Evolutionary conservation across 2,329 filamentous ascomycete genomes (phyloP).

Genomic region (Neurospora sp.): DNA sequence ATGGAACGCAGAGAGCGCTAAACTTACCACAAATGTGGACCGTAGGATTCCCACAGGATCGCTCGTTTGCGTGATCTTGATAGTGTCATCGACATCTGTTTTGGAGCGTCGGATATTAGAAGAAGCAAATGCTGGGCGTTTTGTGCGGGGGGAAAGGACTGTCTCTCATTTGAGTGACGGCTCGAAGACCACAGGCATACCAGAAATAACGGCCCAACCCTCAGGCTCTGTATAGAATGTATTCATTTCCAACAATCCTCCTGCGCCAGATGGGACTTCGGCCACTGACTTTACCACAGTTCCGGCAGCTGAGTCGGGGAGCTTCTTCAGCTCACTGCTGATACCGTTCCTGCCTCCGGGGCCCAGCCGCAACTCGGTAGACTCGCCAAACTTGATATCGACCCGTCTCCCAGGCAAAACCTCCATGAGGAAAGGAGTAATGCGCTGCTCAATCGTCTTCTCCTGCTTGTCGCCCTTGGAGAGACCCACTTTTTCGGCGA

Average conservation of each 20-base stretch:
- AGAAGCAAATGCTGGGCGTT: neutral
- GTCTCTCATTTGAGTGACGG: neutral
- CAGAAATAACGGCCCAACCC: conserved; percentile 77
- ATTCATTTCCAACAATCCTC: conserved; percentile 50
- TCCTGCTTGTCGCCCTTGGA: conserved; percentile 15
- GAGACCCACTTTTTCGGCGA: conserved; percentile 15
- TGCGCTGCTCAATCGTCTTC: conserved; percentile 49
- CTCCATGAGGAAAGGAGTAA: conserved; percentile 70
- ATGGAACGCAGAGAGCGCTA: neutral
- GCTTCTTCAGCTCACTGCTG: conserved; percentile 48
- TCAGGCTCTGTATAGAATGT: conserved; percentile 66
- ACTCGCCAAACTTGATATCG: conserved; percentile 46
- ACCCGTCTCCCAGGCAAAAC: conserved; percentile 62
- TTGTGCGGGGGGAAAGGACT: neutral
- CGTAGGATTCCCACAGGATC: conserved; percentile 71
- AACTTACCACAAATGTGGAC: conserved; percentile 59
- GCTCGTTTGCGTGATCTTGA: conserved; percentile 80
- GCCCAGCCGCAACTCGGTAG: conserved; percentile 43
- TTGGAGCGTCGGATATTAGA: conserved; percentile 9
- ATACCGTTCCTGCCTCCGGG: conserved; percentile 66
- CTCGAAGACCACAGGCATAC: conserved; percentile 26
- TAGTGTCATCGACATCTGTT: conserved; percentile 84
- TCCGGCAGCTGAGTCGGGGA: conserved; percentile 39
- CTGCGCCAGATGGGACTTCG: conserved; percentile 38
- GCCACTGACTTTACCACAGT: conserved; percentile 36